Evolutionary conservation across 2,329 filamentous ascomycete genomes (phyloP).

Genomic region (Penicillium sclerotigenum): DNA sequence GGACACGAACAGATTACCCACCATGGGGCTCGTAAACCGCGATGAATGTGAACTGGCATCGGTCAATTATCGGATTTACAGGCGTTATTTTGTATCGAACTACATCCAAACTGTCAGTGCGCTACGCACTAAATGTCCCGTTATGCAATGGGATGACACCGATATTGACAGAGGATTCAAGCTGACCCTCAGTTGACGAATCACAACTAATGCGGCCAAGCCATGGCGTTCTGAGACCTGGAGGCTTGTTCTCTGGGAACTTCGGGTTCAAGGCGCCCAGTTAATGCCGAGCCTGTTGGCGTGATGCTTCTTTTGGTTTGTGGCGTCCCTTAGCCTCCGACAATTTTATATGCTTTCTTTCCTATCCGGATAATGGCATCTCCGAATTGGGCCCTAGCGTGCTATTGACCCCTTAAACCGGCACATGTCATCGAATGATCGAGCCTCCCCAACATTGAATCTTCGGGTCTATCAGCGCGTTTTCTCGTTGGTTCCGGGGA

Average conservation of each 20-base stretch:
- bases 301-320: slow-evolving; percentile 15
- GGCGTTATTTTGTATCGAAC: background rate
- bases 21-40: background rate
- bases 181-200: background rate
- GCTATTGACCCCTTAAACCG: background rate
- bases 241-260: slow-evolving; percentile 12
- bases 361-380: slow-evolving; percentile 5
- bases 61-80: slow-evolving; percentile 11
- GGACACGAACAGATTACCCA: background rate
- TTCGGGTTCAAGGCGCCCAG: slow-evolving; percentile 5
- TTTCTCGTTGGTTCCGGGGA: slow-evolving; percentile 4
- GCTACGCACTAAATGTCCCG: slow-evolving; percentile 15
- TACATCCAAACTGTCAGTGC: background rate
- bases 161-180: background rate
- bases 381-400: slow-evolving; percentile 12
- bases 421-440: slow-evolving; percentile 9
- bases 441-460: background rate
- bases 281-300: slow-evolving; percentile 5
- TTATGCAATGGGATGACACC: background rate
- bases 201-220: slow-evolving; percentile 1
- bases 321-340: slow-evolving; percentile 14
- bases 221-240: background rate
- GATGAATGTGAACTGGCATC: background rate
- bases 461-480: slow-evolving; percentile 1
- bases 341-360: slow-evolving; percentile 2